Evolutionary conservation across 495 filamentous ascomycete genomes (phyloP).

Genomic region (Neurospora cerealis): DNA sequence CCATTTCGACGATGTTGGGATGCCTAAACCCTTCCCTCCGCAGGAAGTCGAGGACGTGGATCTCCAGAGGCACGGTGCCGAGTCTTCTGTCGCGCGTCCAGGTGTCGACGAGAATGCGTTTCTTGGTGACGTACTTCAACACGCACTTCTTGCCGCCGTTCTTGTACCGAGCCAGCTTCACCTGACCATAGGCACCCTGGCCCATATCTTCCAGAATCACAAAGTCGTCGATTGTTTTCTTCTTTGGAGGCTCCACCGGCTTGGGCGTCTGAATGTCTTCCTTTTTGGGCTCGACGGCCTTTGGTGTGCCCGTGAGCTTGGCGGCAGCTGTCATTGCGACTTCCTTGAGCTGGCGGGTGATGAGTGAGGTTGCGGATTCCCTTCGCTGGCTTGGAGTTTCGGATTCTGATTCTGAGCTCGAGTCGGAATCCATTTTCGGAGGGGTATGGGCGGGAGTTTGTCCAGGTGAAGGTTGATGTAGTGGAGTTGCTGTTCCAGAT

Average conservation of each 20-base stretch:
- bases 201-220: slow-evolving; percentile 96
- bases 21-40: slow-evolving; percentile 78
- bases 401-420: slow-evolving; percentile 13
- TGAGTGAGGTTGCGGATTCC: slow-evolving; percentile 41
- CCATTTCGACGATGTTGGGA: slow-evolving; percentile 97
- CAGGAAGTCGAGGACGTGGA: slow-evolving; percentile 93
- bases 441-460: slow-evolving; percentile 47
- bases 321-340: slow-evolving; percentile 45
- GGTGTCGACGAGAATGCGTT: slow-evolving; percentile 93
- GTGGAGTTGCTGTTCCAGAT: slow-evolving; percentile 53
- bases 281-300: slow-evolving; percentile 14
- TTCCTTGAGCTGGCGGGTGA: slow-evolving; percentile 68
- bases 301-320: slow-evolving; percentile 32
- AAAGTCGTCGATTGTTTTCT: slow-evolving; percentile 85
- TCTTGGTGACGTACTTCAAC: slow-evolving; percentile 95
- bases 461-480: slow-evolving; percentile 70
- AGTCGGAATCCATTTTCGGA: slow-evolving; percentile 42
- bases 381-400: slow-evolving; percentile 15
- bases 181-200: slow-evolving; percentile 94
- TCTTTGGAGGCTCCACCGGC: slow-evolving; percentile 28
- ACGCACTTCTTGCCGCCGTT: slow-evolving; percentile 76
- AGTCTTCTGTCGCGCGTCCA: slow-evolving; percentile 93
- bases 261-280: slow-evolving; percentile 24
- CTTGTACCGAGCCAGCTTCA: slow-evolving; percentile 90
- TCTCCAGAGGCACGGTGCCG: slow-evolving; percentile 95